These are phyloP conservation scores for Solanum pennellii DNA, from an alignment of 257 asterid genomes.

Conservation along the genomic window DNA sequence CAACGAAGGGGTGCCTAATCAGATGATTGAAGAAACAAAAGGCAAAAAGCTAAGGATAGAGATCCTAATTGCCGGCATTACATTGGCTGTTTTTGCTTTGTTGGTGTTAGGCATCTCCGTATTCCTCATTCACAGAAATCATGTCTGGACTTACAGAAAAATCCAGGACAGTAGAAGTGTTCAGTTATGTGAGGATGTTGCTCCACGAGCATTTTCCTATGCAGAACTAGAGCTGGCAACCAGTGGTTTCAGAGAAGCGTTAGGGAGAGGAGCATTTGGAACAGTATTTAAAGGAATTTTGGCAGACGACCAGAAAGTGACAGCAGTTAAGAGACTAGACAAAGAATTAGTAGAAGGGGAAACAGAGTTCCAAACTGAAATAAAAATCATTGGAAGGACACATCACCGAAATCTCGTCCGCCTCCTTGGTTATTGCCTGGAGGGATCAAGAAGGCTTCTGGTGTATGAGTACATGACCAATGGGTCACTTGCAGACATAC, in stretches of 20 bases:
- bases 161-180: neutral
- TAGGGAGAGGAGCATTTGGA: slow-evolving; percentile 42
- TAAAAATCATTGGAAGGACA: slow-evolving; percentile 35
- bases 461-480: slow-evolving; percentile 47
- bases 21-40: neutral
- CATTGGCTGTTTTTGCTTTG: slow-evolving; percentile 1
- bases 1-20: neutral
- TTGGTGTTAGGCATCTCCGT: slow-evolving; percentile 14
- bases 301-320: neutral
- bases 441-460: slow-evolving; percentile 28
- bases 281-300: slow-evolving; percentile 34
- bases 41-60: slow-evolving; percentile 1
- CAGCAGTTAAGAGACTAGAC: slow-evolving; percentile 42
- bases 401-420: slow-evolving; percentile 45
- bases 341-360: slow-evolving; percentile 25
- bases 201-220: slow-evolving; percentile 18
- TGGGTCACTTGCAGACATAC: slow-evolving; percentile 35
- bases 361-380: slow-evolving; percentile 37
- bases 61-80: slow-evolving; percentile 12
- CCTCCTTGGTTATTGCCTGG: slow-evolving; percentile 40
- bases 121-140: neutral
- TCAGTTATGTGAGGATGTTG: slow-evolving; percentile 12
- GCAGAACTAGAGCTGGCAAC: slow-evolving; percentile 22
- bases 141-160: neutral
- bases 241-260: slow-evolving; percentile 25